These are phyloP conservation scores for Cordyceps pruinosa DNA, from an alignment of 2,329 filamentous ascomycete species.

Conservation along the genomic window DNA sequence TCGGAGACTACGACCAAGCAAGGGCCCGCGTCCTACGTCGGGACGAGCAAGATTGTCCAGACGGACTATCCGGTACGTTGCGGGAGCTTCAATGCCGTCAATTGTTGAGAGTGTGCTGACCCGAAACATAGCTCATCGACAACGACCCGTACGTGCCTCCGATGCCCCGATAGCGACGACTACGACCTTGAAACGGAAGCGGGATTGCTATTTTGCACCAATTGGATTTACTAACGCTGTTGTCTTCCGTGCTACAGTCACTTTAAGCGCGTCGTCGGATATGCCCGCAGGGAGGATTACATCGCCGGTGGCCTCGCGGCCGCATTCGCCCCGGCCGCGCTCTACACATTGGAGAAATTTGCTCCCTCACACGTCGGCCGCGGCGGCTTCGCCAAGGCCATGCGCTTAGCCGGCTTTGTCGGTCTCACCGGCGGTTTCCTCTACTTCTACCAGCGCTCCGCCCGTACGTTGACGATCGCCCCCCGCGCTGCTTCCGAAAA, in stretches of 20 bases:
- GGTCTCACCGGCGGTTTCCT: conserved; percentile 74
- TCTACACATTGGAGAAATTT: conserved; percentile 75
- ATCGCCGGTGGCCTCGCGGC: conserved; percentile 60
- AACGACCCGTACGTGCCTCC: conserved; percentile 74
- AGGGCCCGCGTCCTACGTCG: conserved; percentile 28
- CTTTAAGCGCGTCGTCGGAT: conserved; percentile 80
- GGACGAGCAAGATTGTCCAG: conserved; percentile 63
- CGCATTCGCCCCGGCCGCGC: conserved; percentile 64
- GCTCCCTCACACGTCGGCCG: conserved; percentile 79
- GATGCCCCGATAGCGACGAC: conserved; percentile 9
- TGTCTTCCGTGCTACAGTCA: conserved; percentile 51
- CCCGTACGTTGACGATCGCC: conserved; percentile 51
- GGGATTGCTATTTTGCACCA: background rate
- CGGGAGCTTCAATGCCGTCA: conserved; percentile 16
- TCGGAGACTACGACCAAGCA: conserved; percentile 33
- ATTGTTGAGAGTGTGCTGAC: conserved; percentile 20
- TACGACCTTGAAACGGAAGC: background rate
- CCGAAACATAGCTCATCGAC: conserved; percentile 76
- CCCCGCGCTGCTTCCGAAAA: background rate
- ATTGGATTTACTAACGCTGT: conserved; percentile 17
- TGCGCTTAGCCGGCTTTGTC: conserved; percentile 71
- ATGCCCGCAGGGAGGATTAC: conserved; percentile 84
- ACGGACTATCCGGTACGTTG: conserved; percentile 79
- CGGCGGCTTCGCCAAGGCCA: conserved; percentile 72
- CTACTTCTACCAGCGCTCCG: conserved; percentile 77